phyloP scores from a whole-genome alignment of 306 rosid species.

The Dalbergia cochinchinensis region DNA sequence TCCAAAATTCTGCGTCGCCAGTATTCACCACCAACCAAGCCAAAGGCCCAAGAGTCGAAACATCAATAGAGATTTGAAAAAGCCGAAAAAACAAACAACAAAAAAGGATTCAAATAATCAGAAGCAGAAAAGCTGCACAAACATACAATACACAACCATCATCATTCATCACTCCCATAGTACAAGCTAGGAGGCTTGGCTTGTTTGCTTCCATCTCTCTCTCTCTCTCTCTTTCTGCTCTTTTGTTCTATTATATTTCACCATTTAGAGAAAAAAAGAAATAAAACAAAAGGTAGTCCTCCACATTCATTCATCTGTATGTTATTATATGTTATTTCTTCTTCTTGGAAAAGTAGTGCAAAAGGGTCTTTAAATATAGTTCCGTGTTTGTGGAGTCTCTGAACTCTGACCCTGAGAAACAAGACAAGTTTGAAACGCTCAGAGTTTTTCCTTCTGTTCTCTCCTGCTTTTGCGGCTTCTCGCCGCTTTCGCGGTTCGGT shows the following conservation, averaged over 20 bases:
- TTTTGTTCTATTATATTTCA: not conserved
- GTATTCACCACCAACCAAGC: conserved; percentile 1
- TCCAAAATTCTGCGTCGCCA: conserved; percentile 52
- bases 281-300: not conserved
- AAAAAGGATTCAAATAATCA: conserved; percentile 27
- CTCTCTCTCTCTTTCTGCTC: conserved; percentile 12
- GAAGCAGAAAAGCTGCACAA: not conserved
- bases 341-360: conserved; percentile 44
- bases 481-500: conserved; percentile 69
- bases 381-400: not conserved
- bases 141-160: not conserved
- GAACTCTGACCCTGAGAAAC: conserved; percentile 33
- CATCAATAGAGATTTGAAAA: not conserved
- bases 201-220: not conserved
- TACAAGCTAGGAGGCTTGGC: not conserved
- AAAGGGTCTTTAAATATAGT: conserved; percentile 50
- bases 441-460: not conserved
- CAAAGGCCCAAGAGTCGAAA: conserved; percentile 58
- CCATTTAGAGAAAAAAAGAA: not conserved
- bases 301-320: conserved; percentile 10
- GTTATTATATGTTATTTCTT: conserved; percentile 9
- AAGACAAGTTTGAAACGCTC: conserved; percentile 15
- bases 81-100: not conserved
- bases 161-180: not conserved
- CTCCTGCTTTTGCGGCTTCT: conserved; percentile 69